Base-by-base conservation (phyloP, 192 early-diverging fungal genomes). In the Podila minutissima region DNA sequence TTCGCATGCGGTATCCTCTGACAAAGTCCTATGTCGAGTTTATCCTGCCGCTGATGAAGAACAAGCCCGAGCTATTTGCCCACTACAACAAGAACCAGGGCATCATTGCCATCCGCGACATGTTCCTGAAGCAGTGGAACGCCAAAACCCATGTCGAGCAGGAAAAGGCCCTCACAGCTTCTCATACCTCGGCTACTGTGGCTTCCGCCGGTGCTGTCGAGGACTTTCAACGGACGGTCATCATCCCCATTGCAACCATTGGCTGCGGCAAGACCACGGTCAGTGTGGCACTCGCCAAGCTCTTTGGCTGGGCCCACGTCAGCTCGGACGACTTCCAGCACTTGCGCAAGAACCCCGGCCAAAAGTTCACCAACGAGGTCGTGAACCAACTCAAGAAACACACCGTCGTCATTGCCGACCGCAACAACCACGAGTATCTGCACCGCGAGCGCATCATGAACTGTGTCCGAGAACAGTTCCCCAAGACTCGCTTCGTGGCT, bases 321-420 rank as follows among this genome's bases (percentile, higher is more conserved):
- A 94, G 96, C 79, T 95, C 91, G 82, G 96, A 97, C 85, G 86
- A 95, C 72, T 88, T 94, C 11, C 83, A 81, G 24, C 77, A 81
- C 49, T 33, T 79, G 19, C 57, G 59, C 38, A 95, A 94, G 84
- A 91, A 87, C 59, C 69, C 81, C 10, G 65, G 82, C 0, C 69
- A 74, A 17, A 72, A 75, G 24, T 97, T 97, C 75, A 75, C 91
- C 60, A 68, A 85, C 17, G 79, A 74, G 19, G 82, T 97, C 17
- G 72, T 93, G 50, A 60, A 78, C 20, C 72, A 72, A 49, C 89
- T 96, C 59, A 76, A 86, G 32, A 64, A 68, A 19, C 71, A 89
- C 46, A 82, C 85, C 5, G 83, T 94, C 57, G 95, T 97, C 3
- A 89, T 92, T 84, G 95, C 94, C 12, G 96, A 97, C 74, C 84